phyloP scores from a whole-genome alignment of 2,329 filamentous ascomycete species.

The Parastagonospora nodorum region DNA sequence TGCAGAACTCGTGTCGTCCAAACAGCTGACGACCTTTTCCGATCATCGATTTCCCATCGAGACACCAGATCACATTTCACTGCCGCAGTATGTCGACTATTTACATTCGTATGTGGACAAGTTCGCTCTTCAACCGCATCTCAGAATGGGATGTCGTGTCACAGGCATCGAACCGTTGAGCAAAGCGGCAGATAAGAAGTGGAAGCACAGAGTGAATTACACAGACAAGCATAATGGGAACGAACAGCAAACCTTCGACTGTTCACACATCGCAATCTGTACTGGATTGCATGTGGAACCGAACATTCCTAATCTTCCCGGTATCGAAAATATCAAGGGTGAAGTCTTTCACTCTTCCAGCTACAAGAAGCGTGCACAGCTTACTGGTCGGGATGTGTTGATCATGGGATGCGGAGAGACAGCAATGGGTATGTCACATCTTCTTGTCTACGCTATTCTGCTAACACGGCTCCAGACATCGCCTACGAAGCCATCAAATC shows the following conservation, averaged over 20 bases:
- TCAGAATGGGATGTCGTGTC: constrained; percentile 35
- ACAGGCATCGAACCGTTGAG: constrained; percentile 25
- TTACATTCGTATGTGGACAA: constrained; percentile 33
- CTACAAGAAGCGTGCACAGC: constrained; percentile 35
- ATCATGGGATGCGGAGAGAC: constrained; percentile 42
- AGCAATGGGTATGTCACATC: constrained; percentile 32
- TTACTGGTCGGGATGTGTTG: constrained; percentile 32
- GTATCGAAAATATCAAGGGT: constrained; percentile 34
- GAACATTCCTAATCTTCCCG: constrained; percentile 33
- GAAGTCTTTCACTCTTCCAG: constrained; percentile 35
- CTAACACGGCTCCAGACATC: constrained; percentile 26
- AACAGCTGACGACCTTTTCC: constrained; percentile 58
- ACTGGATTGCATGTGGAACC: constrained; percentile 40
- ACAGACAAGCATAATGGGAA: constrained; percentile 12
- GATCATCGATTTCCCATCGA: constrained; percentile 53
- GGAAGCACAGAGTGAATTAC: constrained; percentile 38
- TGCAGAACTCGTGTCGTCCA: constrained; percentile 58
- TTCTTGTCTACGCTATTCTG: not conserved
- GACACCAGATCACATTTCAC: constrained; percentile 43
- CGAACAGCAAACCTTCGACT: constrained; percentile 28
- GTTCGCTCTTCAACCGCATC: constrained; percentile 27
- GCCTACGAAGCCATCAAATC: constrained; percentile 42
- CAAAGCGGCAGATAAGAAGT: constrained; percentile 20
- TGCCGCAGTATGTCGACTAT: constrained; percentile 40
- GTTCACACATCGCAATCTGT: constrained; percentile 37